Base-by-base conservation (phyloP, 1,139 yeast species). In the Pichia sp. region DNA sequence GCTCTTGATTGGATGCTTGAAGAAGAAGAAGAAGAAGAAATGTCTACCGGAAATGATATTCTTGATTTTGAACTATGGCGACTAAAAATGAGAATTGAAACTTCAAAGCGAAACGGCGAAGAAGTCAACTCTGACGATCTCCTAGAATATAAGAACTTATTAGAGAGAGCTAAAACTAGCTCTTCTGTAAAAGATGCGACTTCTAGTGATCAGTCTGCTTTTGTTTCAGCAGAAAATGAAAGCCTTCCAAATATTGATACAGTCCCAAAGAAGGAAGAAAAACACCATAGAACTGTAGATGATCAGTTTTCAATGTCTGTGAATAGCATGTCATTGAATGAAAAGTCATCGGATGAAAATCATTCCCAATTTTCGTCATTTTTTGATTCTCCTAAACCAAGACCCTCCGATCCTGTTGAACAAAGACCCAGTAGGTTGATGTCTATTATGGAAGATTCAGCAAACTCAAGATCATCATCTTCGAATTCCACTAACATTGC, bases 1-100 rank as follows among this genome's bases (percentile, higher is more conserved):
- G 67, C 67, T 6, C 78, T 79, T 0, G 79, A 73, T 46, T 78
- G 82, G 82, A 71, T 73, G 54, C 56, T 69, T 8, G 69, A 54
- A 49, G 57, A 55, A 54, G 72, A 66, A 16, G 23, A 16, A 16
- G 23, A 16, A 16, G 23, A 7, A 6, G 11, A 7, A 11, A 11
- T 58, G 63, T 72, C 62, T 40, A 37, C 44, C 26, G 66, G 73
- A 67, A 78, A 74, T 49, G 73, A 85, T 2, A 81, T 79, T 27
- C 79, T 78, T 44, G 92, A 82, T 55, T 83, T 83, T 57, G 88
- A 81, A 58, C 69, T 71, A 52, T 81, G 88, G 86, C 81, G 79
- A 61, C 68, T 73, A 42, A 71, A 71, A 56, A 76, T 79, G 80
- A 74, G 73, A 52, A 67, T 67, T 43, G 75, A 78, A 57, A 83